Conservation (phyloP, 495 filamentous ascomycete species). For the Daldinia vernicosa region DNA sequence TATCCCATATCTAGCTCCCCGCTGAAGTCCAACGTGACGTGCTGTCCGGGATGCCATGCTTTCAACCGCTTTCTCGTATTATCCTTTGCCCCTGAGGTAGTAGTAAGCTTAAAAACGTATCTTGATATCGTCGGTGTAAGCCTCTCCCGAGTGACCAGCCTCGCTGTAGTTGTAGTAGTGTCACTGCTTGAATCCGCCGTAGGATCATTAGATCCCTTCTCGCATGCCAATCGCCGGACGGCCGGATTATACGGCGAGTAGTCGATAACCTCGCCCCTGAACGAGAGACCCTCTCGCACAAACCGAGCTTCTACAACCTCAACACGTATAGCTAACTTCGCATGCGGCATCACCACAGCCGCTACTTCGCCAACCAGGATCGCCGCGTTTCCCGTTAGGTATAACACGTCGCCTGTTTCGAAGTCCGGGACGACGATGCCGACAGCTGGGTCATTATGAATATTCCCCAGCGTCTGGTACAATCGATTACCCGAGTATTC, state of each 20-base stretch:
- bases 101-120: conserved; percentile 66
- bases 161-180: conserved; percentile 54
- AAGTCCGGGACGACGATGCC: conserved; percentile 77
- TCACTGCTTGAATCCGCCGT: neutral
- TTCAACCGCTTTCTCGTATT: neutral
- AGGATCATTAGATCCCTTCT: conserved; percentile 21
- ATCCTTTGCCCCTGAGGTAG: neutral
- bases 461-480: conserved; percentile 83
- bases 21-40: conserved; percentile 76
- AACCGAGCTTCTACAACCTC: conserved; percentile 66
- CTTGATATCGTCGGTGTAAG: conserved; percentile 72
- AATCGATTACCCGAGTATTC: conserved; percentile 85
- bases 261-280: conserved; percentile 67
- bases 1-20: conserved; percentile 74
- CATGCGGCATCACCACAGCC: conserved; percentile 66
- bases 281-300: conserved; percentile 69
- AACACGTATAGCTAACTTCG: conserved; percentile 76
- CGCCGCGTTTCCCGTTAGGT: conserved; percentile 71
- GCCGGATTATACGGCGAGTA: conserved; percentile 73
- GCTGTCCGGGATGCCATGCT: conserved; percentile 73
- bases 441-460: conserved; percentile 68
- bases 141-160: conserved; percentile 59
- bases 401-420: conserved; percentile 72
- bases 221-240: conserved; percentile 45
- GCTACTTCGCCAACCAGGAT: conserved; percentile 71